phyloP scores from a whole-genome alignment of 768 basidiomycete species.

The Mycena vulgaris region DNA sequence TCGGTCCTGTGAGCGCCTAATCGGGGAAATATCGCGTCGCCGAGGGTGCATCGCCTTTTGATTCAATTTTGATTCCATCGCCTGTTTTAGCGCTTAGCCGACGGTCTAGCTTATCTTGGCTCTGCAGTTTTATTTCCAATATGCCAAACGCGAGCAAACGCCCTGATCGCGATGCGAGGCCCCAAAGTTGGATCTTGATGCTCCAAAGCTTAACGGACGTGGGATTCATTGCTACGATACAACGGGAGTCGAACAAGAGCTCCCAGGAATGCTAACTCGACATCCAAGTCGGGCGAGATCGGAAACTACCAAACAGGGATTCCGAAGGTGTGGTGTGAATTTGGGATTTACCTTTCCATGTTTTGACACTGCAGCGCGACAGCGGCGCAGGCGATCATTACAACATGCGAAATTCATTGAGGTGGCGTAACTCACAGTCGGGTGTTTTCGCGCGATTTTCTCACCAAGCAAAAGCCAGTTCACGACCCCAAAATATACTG shows the following conservation, averaged over 20 bases:
- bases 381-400: background rate
- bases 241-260: background rate
- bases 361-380: background rate
- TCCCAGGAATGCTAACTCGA: background rate
- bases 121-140: too few relatives aligned
- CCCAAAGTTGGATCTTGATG: background rate
- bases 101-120: background rate
- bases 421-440: background rate
- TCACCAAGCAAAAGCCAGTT: too few relatives aligned
- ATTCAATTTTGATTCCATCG: background rate
- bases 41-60: conserved; percentile 14
- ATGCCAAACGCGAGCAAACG: too few relatives aligned
- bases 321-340: conserved; percentile 1
- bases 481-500: too few relatives aligned
- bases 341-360: background rate
- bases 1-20: conserved; percentile 4
- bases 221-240: conserved; percentile 15
- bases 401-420: background rate
- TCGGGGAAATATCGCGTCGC: conserved; percentile 4
- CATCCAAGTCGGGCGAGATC: too few relatives aligned
- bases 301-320: conserved; percentile 16
- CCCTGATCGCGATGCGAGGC: too few relatives aligned
- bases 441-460: too few relatives aligned
- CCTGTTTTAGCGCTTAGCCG: conserved; percentile 2
- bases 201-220: background rate